These are phyloP conservation scores for Lodderomyces theae DNA, from an alignment of 1,139 yeast species.

Conservation along the genomic window DNA sequence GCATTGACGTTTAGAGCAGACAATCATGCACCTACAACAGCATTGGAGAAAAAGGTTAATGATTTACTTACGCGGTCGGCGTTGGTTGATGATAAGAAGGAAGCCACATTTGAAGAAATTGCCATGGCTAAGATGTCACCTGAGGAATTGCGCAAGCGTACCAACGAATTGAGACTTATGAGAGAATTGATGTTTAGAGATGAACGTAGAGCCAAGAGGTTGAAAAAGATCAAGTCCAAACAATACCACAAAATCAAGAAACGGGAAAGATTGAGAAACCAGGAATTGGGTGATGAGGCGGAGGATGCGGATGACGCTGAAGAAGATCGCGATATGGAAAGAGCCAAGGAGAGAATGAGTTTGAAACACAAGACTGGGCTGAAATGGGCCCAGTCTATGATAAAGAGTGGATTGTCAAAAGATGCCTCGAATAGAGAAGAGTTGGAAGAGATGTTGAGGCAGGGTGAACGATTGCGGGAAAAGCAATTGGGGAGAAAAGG, in stretches of 20 bases:
- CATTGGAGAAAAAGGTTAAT: conserved; percentile 66
- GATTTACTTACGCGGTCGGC: conserved; percentile 62
- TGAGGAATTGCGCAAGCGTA: conserved; percentile 75
- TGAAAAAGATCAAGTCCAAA: conserved; percentile 92
- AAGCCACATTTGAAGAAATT: conserved; percentile 81
- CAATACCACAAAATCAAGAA: conserved; percentile 82
- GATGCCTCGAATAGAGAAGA: conserved; percentile 82
- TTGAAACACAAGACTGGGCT: conserved; percentile 85
- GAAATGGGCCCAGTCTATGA: conserved; percentile 89
- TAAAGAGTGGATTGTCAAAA: conserved; percentile 85
- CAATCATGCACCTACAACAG: conserved; percentile 47
- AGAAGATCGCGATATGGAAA: conserved; percentile 64
- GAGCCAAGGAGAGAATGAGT: conserved; percentile 92
- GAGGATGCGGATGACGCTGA: conserved; percentile 34
- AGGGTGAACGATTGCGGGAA: conserved; percentile 73
- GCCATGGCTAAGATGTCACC: conserved; percentile 79
- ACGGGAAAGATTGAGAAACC: conserved; percentile 73
- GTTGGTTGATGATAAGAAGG: conserved; percentile 68
- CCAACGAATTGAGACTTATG: conserved; percentile 84
- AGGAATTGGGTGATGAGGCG: conserved; percentile 64
- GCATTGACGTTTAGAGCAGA: conserved; percentile 54
- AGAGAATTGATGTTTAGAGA: conserved; percentile 95
- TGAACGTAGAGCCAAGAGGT: conserved; percentile 83
- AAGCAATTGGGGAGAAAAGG: conserved; percentile 70
- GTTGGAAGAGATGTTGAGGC: conserved; percentile 89